Evolutionary conservation across 345 rosid genomes (phyloP).

Genomic region (Populus ilicifolia): DNA sequence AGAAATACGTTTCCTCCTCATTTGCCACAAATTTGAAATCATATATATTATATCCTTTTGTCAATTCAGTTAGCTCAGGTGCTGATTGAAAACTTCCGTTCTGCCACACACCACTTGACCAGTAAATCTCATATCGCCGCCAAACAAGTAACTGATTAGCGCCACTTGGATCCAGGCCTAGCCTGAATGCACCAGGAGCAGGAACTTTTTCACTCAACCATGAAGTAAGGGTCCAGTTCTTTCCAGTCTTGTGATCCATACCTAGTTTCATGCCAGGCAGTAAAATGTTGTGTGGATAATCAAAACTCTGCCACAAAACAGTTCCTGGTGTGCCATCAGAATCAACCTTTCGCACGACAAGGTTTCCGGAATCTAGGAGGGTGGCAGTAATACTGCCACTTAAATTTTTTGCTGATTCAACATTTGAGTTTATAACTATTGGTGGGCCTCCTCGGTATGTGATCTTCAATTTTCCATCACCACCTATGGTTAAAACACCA

Average conservation of each 20-base stretch:
- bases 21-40: slow-evolving; percentile 39
- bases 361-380: slow-evolving; percentile 49
- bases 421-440: slow-evolving; percentile 33
- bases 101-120: slow-evolving; percentile 52
- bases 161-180: slow-evolving; percentile 47
- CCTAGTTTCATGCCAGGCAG: slow-evolving; percentile 73
- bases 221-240: slow-evolving; percentile 46
- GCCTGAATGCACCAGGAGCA: slow-evolving; percentile 53
- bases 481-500: slow-evolving; percentile 38
- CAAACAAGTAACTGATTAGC: slow-evolving; percentile 44
- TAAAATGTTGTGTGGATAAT: slow-evolving; percentile 46
- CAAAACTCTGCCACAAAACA: slow-evolving; percentile 64
- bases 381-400: slow-evolving; percentile 34
- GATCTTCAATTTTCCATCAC: slow-evolving; percentile 46
- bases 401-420: not conserved
- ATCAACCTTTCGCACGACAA: slow-evolving; percentile 32
- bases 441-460: slow-evolving; percentile 27
- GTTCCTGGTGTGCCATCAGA: slow-evolving; percentile 30
- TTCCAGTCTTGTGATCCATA: slow-evolving; percentile 37
- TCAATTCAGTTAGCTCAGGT: slow-evolving; percentile 25
- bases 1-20: slow-evolving; percentile 43
- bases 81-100: slow-evolving; percentile 38
- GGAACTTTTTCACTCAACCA: slow-evolving; percentile 47
- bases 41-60: slow-evolving; percentile 15
- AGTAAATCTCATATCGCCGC: slow-evolving; percentile 43